Evolutionary conservation across 306 rosid species (phyloP).

Genomic region (Fragaria iinumae): DNA sequence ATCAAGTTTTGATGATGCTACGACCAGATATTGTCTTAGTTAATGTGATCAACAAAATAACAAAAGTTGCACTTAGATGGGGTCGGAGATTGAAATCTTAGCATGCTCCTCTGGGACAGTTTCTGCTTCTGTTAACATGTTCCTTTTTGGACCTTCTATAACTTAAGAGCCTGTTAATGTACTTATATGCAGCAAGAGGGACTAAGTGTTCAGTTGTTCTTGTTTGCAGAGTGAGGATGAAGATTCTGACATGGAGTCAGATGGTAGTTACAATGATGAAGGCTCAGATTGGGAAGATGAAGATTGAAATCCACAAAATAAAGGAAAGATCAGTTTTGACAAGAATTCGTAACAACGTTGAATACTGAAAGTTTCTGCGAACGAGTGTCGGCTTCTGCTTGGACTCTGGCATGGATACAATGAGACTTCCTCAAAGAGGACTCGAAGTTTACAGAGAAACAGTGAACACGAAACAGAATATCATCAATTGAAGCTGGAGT

Average conservation of each 20-base stretch:
- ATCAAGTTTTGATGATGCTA: neutral
- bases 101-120: neutral
- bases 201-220: slow-evolving; percentile 2
- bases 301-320: slow-evolving; percentile 4
- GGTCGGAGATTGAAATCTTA: neutral
- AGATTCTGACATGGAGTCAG: slow-evolving; percentile 30
- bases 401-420: neutral
- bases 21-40: neutral
- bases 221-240: slow-evolving; percentile 61
- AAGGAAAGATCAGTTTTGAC: slow-evolving; percentile 6
- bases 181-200: neutral
- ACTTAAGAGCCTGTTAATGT: neutral
- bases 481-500: neutral
- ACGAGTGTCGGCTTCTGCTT: neutral
- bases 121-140: neutral
- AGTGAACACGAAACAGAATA: neutral
- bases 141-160: neutral
- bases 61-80: neutral
- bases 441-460: neutral
- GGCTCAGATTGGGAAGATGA: slow-evolving; percentile 21
- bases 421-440: neutral
- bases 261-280: slow-evolving; percentile 25
- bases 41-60: neutral
- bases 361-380: neutral
- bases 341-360: neutral